A percentile compares a stretch with the other conserved stretches of the same genome.
Conservation (phyloP, 2,329 filamentous ascomycete genomes). For the Diaporthe longicolla region DNA sequence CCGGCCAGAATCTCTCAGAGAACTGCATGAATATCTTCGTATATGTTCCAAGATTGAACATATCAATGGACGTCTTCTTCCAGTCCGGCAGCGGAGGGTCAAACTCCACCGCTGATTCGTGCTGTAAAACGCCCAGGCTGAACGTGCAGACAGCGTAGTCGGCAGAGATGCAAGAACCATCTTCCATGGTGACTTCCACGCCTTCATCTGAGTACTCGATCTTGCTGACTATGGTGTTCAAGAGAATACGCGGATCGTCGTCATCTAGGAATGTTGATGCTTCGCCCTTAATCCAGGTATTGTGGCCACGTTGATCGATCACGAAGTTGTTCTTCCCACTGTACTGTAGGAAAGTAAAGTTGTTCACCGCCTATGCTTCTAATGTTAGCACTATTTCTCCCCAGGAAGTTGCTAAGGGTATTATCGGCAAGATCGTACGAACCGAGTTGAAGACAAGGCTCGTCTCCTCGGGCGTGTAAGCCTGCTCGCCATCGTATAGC, state of each 20-base stretch:
- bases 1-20: neutral
- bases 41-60: neutral
- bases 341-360: constrained; percentile 10
- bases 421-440: neutral
- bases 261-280: neutral
- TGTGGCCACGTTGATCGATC: constrained; percentile 5
- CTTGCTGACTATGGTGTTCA: neutral
- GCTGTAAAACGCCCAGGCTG: neutral
- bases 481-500: constrained; percentile 7
- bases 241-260: neutral
- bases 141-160: constrained; percentile 24
- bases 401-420: too few species aligned
- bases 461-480: constrained; percentile 10
- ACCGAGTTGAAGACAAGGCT: constrained; percentile 20
- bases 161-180: neutral
- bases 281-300: constrained; percentile 14
- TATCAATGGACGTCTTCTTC: constrained; percentile 2
- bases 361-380: neutral
- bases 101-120: constrained; percentile 4
- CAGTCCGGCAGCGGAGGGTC: neutral
- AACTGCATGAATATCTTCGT: constrained; percentile 26
- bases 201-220: neutral
- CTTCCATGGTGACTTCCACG: constrained; percentile 3
- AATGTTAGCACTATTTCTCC: neutral
- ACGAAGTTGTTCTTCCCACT: constrained; percentile 21